Conservation (phyloP, 495 filamentous ascomycete genomes). For the Xanthoparmelia taractica region DNA sequence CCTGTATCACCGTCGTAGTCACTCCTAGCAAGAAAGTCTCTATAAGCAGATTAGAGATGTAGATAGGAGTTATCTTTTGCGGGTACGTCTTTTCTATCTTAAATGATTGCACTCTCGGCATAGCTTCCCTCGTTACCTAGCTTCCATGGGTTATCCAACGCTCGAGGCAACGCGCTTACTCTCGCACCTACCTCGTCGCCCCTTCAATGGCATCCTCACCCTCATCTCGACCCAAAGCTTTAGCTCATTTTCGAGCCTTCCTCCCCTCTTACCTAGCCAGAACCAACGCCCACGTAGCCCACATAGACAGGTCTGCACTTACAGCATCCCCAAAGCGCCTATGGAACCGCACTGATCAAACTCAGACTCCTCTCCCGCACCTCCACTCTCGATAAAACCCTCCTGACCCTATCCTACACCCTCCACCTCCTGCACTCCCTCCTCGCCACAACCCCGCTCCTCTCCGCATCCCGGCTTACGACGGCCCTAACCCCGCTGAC, state of each 20-base stretch:
- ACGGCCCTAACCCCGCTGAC: conserved; percentile 36
- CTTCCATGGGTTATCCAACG: not conserved
- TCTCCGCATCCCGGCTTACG: conserved; percentile 27
- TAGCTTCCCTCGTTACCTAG: too few relatives aligned
- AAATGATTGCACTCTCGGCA: too few relatives aligned
- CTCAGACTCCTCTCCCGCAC: conserved; percentile 49
- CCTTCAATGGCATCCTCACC: not conserved
- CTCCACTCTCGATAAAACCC: conserved; percentile 51
- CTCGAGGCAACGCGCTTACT: not conserved
- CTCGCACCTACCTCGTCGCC: not conserved
- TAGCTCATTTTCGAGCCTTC: not conserved
- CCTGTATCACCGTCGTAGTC: too few relatives aligned
- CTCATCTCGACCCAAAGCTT: not conserved
- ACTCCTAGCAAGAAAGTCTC: too few relatives aligned
- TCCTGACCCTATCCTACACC: conserved; percentile 59
- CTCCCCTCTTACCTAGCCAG: not conserved
- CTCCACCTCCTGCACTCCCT: conserved; percentile 39
- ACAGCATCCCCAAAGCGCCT: conserved; percentile 32
- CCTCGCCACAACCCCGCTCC: conserved; percentile 29
- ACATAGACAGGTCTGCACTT: conserved; percentile 28
- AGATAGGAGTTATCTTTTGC: too few relatives aligned
- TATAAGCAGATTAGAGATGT: too few relatives aligned
- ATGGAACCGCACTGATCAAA: conserved; percentile 33
- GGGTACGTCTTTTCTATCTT: too few relatives aligned
- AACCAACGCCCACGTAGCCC: conserved; percentile 8